Percentiles rank a stretch among this genome's conserved stretches.
Conservation (phyloP, 148 eudicot genomes). For the Spergularia bocconei region DNA sequence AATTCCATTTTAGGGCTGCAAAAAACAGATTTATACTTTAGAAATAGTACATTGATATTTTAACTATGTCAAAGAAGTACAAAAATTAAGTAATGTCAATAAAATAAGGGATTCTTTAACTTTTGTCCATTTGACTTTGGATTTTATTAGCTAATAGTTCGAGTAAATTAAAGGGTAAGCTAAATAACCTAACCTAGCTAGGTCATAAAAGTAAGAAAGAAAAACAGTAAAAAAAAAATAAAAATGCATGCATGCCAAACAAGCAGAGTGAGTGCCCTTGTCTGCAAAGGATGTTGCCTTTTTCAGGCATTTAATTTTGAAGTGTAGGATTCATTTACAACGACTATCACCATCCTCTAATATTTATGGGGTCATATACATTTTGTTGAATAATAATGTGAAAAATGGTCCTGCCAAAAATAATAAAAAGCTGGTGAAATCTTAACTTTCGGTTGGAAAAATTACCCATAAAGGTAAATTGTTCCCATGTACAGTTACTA, state of each 20-base stretch:
- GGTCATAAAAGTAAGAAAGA: too few relatives aligned
- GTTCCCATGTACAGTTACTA: constrained; percentile 31
- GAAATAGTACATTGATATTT: too few relatives aligned
- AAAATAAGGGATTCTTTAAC: too few relatives aligned
- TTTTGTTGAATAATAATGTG: background rate
- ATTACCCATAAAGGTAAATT: constrained; percentile 33
- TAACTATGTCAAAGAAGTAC: too few relatives aligned
- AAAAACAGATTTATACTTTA: too few relatives aligned
- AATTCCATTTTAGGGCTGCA: too few relatives aligned
- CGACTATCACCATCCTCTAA: constrained; percentile 28
- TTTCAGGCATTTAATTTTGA: constrained; percentile 16
- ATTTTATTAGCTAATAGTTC: too few relatives aligned
- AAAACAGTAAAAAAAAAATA: background rate
- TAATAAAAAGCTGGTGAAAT: constrained; percentile 5
- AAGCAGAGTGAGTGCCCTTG: constrained; percentile 1
- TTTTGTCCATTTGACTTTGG: too few relatives aligned
- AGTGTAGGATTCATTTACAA: background rate
- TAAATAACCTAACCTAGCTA: too few relatives aligned
- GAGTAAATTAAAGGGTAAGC: too few relatives aligned
- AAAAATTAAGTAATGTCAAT: too few relatives aligned
- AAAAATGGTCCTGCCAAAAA: background rate
- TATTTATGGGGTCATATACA: background rate
- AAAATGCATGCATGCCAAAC: constrained; percentile 16
- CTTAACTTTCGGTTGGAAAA: constrained; percentile 24
- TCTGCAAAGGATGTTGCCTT: constrained; percentile 23